Base-by-base conservation (phyloP, 2,329 filamentous ascomycete species). In the Teratosphaeriaceae sp. region DNA sequence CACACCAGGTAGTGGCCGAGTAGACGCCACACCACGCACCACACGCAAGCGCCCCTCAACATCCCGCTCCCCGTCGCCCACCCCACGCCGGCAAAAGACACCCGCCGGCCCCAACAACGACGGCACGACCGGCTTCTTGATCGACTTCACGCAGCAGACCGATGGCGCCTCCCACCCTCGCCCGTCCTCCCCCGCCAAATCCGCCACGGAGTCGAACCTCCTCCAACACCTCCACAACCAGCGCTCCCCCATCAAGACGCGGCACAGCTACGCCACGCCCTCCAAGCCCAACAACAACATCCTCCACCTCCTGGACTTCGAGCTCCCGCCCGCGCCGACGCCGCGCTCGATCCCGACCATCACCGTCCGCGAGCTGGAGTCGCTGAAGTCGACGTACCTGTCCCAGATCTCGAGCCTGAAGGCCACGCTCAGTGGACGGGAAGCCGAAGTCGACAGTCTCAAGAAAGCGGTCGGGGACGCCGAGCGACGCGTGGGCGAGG, bases 321-420 rank as follows among this genome's bases (percentile, higher is more conserved):
- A 97, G 57, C 84, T 97, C 8, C 88, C 89, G n/a, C 88, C 90
- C 0, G 81, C 88, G 53, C 88, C 90, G 2, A 97, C 92, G 0
- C 92, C 92, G 12, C 82, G 90, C 48, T 95, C 88, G 43, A 78
- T 97, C 27, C 92, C 92, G 0, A 87, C 84, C 7, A 84, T 97
- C 53, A 95, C 89, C 2, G 86, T 92, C 1, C 81, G 92, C 24
- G 92, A 98, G 67, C 73, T 97, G 2, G 92, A 98, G 62, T 86
- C 85, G 12, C 74, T 97, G 47, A 97, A 97, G 64, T 96, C 89
- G 0, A 78, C 78, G 19, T 94, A 94, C 56, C 75, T 94, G 40
- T 94, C 89, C 0, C 87, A 97, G 61, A 94, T 98, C 46, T 94
- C 88, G 49, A 88, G 85, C n/a, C 77, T 98, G 15, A 92, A 87